Conservation (phyloP, 2,329 filamentous ascomycete species). For the Exserohilum rostratum region DNA sequence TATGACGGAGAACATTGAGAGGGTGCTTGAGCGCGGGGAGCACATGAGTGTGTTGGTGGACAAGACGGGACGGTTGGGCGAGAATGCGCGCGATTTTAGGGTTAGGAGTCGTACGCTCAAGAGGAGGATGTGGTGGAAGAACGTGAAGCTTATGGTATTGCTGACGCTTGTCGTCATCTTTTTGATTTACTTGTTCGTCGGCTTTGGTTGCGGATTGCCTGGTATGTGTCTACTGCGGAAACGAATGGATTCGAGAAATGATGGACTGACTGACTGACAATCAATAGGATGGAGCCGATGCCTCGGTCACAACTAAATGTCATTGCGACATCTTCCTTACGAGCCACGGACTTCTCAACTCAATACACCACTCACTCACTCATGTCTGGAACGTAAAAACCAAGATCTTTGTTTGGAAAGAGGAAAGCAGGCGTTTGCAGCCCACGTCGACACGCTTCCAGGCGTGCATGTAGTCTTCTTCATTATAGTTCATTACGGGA, state of each 20-base stretch:
- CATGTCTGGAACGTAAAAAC: neutral
- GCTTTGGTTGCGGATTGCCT: conserved; percentile 74
- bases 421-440: neutral
- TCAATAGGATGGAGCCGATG: conserved; percentile 47
- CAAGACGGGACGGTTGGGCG: conserved; percentile 91
- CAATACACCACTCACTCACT: neutral
- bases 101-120: conserved; percentile 85
- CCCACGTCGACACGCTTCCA: neutral
- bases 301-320: conserved; percentile 30
- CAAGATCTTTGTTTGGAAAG: neutral
- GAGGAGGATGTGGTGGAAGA: conserved; percentile 99
- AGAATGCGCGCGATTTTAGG: conserved; percentile 87
- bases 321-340: neutral
- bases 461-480: conserved; percentile 3
- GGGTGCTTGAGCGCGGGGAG: conserved; percentile 83
- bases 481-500: conserved; percentile 10
- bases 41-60: conserved; percentile 92
- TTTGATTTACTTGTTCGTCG: conserved; percentile 72
- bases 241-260: neutral
- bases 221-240: conserved; percentile 36
- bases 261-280: conserved; percentile 21
- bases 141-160: conserved; percentile 90
- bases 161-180: conserved; percentile 74
- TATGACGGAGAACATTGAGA: conserved; percentile 95
- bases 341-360: neutral